Evolutionary conservation across 202 grass and related monocot species (phyloP).

Genomic region (Bolboschoenoplectus hybrid): DNA sequence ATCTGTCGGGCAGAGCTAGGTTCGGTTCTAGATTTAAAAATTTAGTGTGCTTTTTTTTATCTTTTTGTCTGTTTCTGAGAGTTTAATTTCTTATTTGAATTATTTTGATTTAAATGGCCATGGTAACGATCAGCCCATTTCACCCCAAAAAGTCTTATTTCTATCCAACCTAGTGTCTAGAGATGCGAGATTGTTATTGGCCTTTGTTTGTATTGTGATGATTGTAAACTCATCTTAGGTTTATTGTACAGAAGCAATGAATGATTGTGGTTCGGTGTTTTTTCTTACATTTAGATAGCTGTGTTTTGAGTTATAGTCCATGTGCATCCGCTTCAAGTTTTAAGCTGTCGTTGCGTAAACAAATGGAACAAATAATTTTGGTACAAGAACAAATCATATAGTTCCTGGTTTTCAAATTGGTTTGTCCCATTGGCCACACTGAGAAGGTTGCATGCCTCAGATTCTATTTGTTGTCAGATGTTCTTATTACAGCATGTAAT

Average conservation of each 20-base stretch:
- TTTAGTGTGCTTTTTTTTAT: slow-evolving; percentile 35
- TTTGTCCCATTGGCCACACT: background rate
- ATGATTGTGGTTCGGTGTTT: slow-evolving; percentile 13
- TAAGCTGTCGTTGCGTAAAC: background rate
- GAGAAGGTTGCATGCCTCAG: background rate
- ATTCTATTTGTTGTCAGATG: background rate
- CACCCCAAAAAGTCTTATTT: background rate
- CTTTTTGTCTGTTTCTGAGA: slow-evolving; percentile 26
- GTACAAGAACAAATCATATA: background rate
- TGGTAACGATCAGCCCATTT: background rate
- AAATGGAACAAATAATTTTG: background rate
- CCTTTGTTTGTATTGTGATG: slow-evolving; percentile 29
- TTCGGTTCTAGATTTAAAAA: slow-evolving; percentile 8
- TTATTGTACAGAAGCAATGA: slow-evolving; percentile 29
- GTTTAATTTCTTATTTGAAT: slow-evolving; percentile 38
- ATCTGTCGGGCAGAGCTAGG: slow-evolving; percentile 46
- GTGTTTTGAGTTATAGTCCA: background rate
- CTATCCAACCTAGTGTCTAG: background rate
- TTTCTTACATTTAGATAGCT: background rate
- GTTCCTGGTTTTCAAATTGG: background rate
- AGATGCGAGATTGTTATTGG: slow-evolving; percentile 30
- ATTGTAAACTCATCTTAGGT: slow-evolving; percentile 16
- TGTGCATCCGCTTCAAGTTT: background rate
- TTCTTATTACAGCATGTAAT: background rate
- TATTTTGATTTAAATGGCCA: slow-evolving; percentile 33